Evolutionary conservation across 345 rosid genomes (phyloP).

Genomic region (Melastoma malabathricum): DNA sequence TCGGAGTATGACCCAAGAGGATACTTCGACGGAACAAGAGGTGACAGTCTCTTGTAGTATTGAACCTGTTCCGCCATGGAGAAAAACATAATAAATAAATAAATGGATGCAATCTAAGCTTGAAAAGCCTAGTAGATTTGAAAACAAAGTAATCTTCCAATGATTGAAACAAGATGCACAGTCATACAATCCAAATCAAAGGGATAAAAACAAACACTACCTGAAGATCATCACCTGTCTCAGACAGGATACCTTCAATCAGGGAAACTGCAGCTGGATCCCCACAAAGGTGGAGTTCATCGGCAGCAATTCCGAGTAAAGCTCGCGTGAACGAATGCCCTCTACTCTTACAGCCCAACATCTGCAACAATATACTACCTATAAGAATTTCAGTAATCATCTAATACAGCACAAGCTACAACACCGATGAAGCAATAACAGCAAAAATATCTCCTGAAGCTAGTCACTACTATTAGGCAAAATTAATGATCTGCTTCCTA

Average conservation of each 20-base stretch:
- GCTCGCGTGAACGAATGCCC: slow-evolving; percentile 93
- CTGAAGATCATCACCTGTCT: slow-evolving; percentile 66
- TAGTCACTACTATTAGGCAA: no score
- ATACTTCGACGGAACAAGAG: slow-evolving; percentile 48
- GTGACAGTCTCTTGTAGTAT: slow-evolving; percentile 70
- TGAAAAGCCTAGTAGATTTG: no score
- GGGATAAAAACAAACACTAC: slow-evolving; percentile 19
- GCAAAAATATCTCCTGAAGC: no score
- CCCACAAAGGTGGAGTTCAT: slow-evolving; percentile 92
- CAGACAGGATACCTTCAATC: slow-evolving; percentile 63
- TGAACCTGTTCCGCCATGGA: slow-evolving; percentile 32
- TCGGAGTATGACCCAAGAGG: slow-evolving; percentile 54
- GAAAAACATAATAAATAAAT: background rate
- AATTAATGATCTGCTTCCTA: no score
- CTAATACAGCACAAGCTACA: background rate
- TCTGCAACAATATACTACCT: slow-evolving; percentile 23
- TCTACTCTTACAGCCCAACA: slow-evolving; percentile 73
- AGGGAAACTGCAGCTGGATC: slow-evolving; percentile 82
- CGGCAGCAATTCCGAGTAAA: slow-evolving; percentile 66
- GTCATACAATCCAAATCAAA: background rate
- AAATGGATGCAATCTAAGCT: background rate
- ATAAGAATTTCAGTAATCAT: background rate
- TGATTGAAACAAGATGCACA: background rate
- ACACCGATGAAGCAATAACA: no score
- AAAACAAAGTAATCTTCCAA: no score